Percentiles rank a stretch among this genome's conserved stretches.
Conservation (phyloP, 345 rosid species). For the Citrus hindsii region DNA sequence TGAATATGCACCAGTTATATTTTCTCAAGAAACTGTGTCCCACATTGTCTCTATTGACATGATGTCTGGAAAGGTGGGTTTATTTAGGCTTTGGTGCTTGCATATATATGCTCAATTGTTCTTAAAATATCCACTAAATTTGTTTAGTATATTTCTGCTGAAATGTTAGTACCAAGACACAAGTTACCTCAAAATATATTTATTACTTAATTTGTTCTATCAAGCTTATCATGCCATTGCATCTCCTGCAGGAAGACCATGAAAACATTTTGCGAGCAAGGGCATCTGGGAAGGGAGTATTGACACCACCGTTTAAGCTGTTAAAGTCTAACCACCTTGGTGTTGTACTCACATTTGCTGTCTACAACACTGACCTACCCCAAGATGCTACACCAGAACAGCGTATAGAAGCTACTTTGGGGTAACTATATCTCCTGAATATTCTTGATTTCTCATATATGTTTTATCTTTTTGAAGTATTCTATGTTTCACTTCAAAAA, state of each 20-base stretch:
- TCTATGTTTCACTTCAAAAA: neutral
- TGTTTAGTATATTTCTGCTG: neutral
- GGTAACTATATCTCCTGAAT: conserved; percentile 42
- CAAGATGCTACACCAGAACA: conserved; percentile 68
- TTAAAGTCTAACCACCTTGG: conserved; percentile 90
- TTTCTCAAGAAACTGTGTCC: conserved; percentile 93
- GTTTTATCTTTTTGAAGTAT: neutral
- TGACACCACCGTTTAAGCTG: conserved; percentile 95
- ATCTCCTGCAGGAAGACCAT: conserved; percentile 69
- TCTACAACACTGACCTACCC: conserved; percentile 64
- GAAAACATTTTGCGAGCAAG: conserved; percentile 92
- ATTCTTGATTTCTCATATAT: conserved; percentile 7
- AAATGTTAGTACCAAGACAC: neutral
- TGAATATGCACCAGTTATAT: conserved; percentile 93
- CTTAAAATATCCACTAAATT: neutral
- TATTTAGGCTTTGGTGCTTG: conserved; percentile 7
- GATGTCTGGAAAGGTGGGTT: conserved; percentile 94
- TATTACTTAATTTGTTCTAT: neutral
- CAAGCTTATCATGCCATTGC: conserved; percentile 9
- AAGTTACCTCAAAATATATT: neutral
- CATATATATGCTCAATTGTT: neutral
- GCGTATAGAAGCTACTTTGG: conserved; percentile 71
- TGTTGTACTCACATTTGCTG: conserved; percentile 91
- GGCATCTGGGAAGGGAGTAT: conserved; percentile 89
- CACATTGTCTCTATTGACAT: conserved; percentile 94